A percentile compares a stretch with the other conserved stretches of the same genome.
These are phyloP conservation scores for Fusarium palustre DNA, from an alignment of 2,329 filamentous ascomycete species.

Conservation along the genomic window DNA sequence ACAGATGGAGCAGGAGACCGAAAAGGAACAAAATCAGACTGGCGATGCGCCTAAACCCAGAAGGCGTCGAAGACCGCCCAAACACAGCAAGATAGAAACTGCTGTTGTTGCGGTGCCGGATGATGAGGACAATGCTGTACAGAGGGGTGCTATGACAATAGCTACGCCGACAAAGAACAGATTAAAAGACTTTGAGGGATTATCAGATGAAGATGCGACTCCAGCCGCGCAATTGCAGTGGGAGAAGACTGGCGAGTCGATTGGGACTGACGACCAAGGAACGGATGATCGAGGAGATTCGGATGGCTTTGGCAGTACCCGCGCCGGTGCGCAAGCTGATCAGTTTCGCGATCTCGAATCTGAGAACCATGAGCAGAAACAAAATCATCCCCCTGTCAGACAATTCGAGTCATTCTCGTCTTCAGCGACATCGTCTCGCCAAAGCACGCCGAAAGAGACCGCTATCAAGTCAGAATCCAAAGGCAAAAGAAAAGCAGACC, in stretches of 20 bases:
- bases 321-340: neutral
- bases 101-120: conserved; percentile 48
- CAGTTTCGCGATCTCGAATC: neutral
- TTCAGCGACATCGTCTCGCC: conserved; percentile 6
- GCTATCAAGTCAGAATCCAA: neutral
- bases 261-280: conserved; percentile 5
- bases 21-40: conserved; percentile 45
- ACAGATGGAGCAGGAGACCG: conserved; percentile 56
- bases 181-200: conserved; percentile 47
- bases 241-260: conserved; percentile 33
- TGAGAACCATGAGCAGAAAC: neutral
- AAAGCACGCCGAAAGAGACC: conserved; percentile 17
- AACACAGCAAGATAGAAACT: conserved; percentile 50
- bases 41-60: conserved; percentile 25
- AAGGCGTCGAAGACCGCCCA: conserved; percentile 48
- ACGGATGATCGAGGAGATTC: neutral
- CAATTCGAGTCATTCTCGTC: conserved; percentile 13
- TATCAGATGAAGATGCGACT: conserved; percentile 49
- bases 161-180: conserved; percentile 53
- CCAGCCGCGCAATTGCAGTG: conserved; percentile 47
- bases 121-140: conserved; percentile 38
- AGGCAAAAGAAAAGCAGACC: conserved; percentile 3
- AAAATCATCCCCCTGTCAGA: neutral
- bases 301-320: neutral
- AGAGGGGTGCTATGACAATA: conserved; percentile 51